phyloP scores from a whole-genome alignment of 139 green algal genomes.

The Chlorella sp. region DNA sequence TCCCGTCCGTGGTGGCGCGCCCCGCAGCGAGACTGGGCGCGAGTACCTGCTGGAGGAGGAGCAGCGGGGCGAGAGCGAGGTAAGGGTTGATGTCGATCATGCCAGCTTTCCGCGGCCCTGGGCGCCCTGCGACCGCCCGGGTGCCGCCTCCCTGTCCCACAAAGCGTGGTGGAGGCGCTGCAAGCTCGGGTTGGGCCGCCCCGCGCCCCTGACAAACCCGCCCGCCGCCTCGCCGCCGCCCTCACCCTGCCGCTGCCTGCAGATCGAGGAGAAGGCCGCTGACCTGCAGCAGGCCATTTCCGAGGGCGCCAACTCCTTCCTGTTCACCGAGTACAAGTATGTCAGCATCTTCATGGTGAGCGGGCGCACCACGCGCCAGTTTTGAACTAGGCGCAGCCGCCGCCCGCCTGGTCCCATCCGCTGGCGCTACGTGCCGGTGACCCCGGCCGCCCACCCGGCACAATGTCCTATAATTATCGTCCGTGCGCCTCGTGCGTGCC shows the following conservation, averaged over 20 bases:
- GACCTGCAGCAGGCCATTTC: conserved; percentile 93
- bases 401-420: not conserved
- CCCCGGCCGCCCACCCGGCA: too few relatives aligned
- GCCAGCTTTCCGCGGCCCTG: too few relatives aligned
- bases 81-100: conserved; percentile 1
- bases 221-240: not conserved
- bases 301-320: conserved; percentile 92
- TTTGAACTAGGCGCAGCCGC: not conserved
- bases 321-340: conserved; percentile 97
- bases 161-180: too few relatives aligned
- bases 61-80: conserved; percentile 70
- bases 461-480: too few relatives aligned
- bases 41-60: conserved; percentile 89
- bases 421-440: not conserved
- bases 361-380: too few relatives aligned
- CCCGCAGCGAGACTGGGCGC: conserved; percentile 66
- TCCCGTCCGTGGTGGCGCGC: conserved; percentile 49
- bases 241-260: not conserved
- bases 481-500: too few relatives aligned
- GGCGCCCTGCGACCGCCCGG: too few relatives aligned
- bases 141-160: too few relatives aligned
- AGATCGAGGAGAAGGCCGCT: conserved; percentile 88
- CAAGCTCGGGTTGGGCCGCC: not conserved
- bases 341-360: conserved; percentile 89
- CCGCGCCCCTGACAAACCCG: not conserved